phyloP scores from a whole-genome alignment of 108 stramenopile species.

The Chaetoceros tenuissimus region DNA sequence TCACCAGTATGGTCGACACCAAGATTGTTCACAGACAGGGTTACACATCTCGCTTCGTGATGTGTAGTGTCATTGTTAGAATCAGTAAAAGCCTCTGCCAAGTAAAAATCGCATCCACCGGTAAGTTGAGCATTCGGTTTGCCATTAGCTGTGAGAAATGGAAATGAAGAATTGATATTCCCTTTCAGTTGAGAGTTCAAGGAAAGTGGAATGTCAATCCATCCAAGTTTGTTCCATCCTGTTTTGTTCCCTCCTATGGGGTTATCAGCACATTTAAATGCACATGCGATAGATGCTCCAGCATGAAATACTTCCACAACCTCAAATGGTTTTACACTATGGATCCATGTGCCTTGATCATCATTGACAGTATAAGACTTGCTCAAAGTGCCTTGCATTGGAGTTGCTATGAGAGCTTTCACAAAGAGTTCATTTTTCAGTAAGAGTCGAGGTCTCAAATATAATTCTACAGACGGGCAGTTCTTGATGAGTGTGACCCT shows the following conservation, averaged over 20 bases:
- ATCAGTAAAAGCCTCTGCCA: background rate
- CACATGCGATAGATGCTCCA: constrained; percentile 67
- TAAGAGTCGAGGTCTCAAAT: constrained; percentile 52
- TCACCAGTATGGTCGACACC: constrained; percentile 79
- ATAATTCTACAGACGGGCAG: constrained; percentile 46
- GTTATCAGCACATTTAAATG: constrained; percentile 45
- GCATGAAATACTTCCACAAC: constrained; percentile 71
- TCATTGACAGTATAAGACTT: constrained; percentile 4
- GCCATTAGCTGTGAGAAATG: background rate
- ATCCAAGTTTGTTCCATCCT: constrained; percentile 67
- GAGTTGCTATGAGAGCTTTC: constrained; percentile 47
- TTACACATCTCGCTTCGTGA: constrained; percentile 15
- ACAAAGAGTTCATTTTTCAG: constrained; percentile 65
- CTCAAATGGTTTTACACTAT: constrained; percentile 36
- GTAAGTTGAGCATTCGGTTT: background rate
- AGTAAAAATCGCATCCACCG: background rate
- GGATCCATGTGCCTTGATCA: constrained; percentile 12
- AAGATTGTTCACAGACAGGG: constrained; percentile 60
- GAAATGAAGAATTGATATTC: constrained; percentile 1
- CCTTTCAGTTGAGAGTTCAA: constrained; percentile 23
- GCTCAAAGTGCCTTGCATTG: constrained; percentile 75
- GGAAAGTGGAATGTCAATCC: constrained; percentile 66
- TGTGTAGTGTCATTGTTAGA: background rate
- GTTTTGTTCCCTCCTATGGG: constrained; percentile 60
- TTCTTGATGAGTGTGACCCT: constrained; percentile 35